These are phyloP conservation scores for Xerocomellus dryophilus DNA, from an alignment of 768 basidiomycete species.

Conservation along the genomic window DNA sequence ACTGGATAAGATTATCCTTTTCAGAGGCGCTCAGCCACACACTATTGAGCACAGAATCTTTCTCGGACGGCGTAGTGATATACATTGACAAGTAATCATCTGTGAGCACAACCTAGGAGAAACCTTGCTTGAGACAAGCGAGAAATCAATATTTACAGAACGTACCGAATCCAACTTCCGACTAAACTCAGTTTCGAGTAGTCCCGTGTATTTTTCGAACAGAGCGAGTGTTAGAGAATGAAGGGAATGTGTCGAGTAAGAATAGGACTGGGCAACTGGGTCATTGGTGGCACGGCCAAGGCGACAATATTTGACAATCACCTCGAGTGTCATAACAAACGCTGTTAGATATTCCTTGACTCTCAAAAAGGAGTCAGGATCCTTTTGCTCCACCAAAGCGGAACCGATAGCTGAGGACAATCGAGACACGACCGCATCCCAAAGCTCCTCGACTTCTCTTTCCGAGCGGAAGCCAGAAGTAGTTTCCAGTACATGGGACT, in stretches of 20 bases:
- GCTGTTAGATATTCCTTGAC: constrained; percentile 82
- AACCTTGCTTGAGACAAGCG: not conserved
- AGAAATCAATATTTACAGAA: not conserved
- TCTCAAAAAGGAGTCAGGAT: constrained; percentile 76
- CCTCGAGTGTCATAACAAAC: constrained; percentile 93
- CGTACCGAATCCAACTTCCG: constrained; percentile 76
- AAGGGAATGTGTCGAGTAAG: constrained; percentile 79
- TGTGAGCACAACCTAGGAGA: constrained; percentile 66
- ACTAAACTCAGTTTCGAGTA: constrained; percentile 80
- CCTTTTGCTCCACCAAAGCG: constrained; percentile 69
- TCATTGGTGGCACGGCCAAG: not conserved
- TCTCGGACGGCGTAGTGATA: constrained; percentile 55
- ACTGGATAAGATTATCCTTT: constrained; percentile 58
- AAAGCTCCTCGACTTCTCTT: constrained; percentile 90
- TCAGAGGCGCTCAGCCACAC: constrained; percentile 82
- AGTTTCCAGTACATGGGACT: constrained; percentile 86
- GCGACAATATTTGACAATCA: constrained; percentile 30
- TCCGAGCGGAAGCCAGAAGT: constrained; percentile 88
- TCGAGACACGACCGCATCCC: constrained; percentile 80
- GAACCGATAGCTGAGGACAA: constrained; percentile 70
- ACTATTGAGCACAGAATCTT: constrained; percentile 69
- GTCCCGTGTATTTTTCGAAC: constrained; percentile 83
- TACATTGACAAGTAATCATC: constrained; percentile 93
- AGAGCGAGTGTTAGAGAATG: constrained; percentile 82
- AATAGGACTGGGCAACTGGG: constrained; percentile 60